Evolutionary conservation across 305 asterid species (phyloP), one percentile per base, ranked within the genome.

Genomic region (Lippia alba): DNA sequence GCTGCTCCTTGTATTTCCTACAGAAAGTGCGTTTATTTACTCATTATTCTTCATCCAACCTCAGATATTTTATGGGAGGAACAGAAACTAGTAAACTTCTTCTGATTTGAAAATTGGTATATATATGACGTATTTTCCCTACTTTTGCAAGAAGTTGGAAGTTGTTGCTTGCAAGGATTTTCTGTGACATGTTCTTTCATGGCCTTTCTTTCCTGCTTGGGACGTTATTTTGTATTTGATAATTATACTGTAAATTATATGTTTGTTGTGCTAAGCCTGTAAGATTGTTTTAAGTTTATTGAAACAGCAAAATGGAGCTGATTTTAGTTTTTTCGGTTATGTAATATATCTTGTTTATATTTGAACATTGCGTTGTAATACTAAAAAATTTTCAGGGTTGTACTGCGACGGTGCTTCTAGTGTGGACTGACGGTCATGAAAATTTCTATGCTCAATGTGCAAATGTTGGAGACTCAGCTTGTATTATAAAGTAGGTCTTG

Each of bases 381-480:
- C 62, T 61, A 61, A 75, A 71, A 69, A 46, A 74, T 40, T 85
- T 81, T 81, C 94, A 94, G 99, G 99, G 99, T 55, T 94, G 98
- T 85, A 90, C 99, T 59, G 98, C 98, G 69, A 94, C 99, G 7
- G 86, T 87, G 82, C 92, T 94, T 74, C 91, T 94, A 81, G 84
- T 90, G 60, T 94, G 99, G 99, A 76, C 84, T 55, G 95, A 90
- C 61, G 84, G 75, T 57, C 82, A 80, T 64, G 85, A 79, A 60
- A 90, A 84, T 74, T 81, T 88, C 81, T 87, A 73, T 46, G 91
- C 69, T n/a, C 99, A 94, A 82, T 94, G 98, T 87, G 99, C 96
- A 75, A 94, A 94, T 77, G 96, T 94, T 73, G 99, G 99, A 80
- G 99, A 94, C 79, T 94, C 99, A 0, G 96, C 98, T 77, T 94